These are phyloP conservation scores for Nemania serpens DNA, from an alignment of 2,329 filamentous ascomycete species.

Conservation along the genomic window DNA sequence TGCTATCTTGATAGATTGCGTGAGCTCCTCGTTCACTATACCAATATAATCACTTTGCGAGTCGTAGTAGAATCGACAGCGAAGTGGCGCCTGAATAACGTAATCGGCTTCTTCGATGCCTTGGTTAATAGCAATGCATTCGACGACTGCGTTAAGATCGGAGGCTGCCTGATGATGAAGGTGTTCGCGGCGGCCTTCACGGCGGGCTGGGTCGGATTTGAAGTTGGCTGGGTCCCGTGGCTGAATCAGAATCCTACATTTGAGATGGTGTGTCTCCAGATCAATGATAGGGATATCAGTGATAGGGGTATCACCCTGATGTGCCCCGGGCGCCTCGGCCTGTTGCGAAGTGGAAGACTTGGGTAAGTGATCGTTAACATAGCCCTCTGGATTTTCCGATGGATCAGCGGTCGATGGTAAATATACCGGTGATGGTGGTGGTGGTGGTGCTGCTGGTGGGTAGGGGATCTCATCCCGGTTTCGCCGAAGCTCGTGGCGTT, in stretches of 20 bases:
- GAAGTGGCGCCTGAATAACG: neutral
- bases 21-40: neutral
- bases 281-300: neutral
- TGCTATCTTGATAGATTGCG: too few relatives aligned
- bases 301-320: neutral
- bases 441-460: too few relatives aligned
- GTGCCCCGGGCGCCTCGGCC: neutral
- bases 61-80: neutral
- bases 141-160: neutral
- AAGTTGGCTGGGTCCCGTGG: neutral
- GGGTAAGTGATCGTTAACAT: too few relatives aligned
- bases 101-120: neutral
- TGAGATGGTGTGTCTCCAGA: neutral
- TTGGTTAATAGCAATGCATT: neutral
- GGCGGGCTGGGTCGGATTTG: neutral
- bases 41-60: neutral
- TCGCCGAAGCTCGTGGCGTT: too few relatives aligned
- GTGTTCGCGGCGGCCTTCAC: neutral
- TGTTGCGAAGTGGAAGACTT: neutral
- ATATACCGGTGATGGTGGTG: too few relatives aligned
- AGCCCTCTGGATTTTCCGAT: too few relatives aligned
- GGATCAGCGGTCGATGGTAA: too few relatives aligned
- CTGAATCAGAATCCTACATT: neutral
- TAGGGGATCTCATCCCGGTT: too few relatives aligned
- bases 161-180: neutral